Evolutionary conservation across 2,329 filamentous ascomycete genomes (phyloP), one percentile per base, ranked within the genome.

Genomic region (Lachnellula occidentalis): DNA sequence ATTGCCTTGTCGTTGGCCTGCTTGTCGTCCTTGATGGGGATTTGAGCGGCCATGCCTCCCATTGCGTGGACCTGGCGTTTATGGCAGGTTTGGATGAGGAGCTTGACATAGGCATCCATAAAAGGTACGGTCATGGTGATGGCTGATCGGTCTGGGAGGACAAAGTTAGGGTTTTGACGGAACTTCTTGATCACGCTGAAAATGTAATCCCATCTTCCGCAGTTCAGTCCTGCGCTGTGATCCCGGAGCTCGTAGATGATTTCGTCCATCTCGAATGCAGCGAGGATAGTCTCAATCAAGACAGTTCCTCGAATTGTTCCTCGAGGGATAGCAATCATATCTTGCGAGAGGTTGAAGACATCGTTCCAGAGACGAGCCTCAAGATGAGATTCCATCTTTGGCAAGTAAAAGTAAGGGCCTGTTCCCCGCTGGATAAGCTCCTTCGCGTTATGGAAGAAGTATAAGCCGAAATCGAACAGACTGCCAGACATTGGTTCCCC

Each of bases 151-250:
- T 99, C 92, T 27, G 94, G 94, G 19, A 99, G 86, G 54, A 97
- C 85, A 70, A 97, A 97, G 76, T 87, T 86, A 67, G 88, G 79
- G 78, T 96, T 94, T 69, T 96, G 85, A 71, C 94, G 90, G 87
- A 97, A 96, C 75, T 95, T 96, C 83, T 99, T 99, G 80, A 99
- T 97, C 70, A 92, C 90, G 72, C 88, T 94, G 81, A 99, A 99
- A 76, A 99, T 97, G 80, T 99, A 99, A 72, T 99, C 94, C 94
- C 94, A 99, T 64, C 94, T 88, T 61, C 94, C 94, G 74, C 94
- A 97, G 84, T 99, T 99, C 69, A 99, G 83, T 47, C 94, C 94
- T 6, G 92, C 88, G 72, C 87, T 92, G 79, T 99, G 94, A 70
- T 97, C 92, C 58, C 94, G 88, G 64, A 99, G 86, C 78, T 97